Evolutionary conservation across 2,329 filamentous ascomycete genomes (phyloP).

Genomic region (Gyromitra esculenta): DNA sequence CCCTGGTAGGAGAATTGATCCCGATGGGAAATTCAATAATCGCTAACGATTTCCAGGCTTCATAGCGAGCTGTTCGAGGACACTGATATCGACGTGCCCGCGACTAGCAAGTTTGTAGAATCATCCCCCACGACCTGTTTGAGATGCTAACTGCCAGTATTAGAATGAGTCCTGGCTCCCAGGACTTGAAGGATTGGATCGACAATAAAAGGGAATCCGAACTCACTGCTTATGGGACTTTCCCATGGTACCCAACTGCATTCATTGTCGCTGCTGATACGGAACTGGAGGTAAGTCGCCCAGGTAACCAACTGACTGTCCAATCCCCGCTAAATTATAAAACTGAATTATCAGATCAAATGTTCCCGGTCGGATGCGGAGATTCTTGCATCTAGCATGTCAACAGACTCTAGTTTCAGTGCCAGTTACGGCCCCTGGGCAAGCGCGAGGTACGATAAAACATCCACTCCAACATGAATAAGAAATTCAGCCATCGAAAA

Average conservation of each 20-base stretch:
- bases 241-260: slow-evolving; percentile 43
- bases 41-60: slow-evolving; percentile 17
- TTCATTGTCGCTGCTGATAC: slow-evolving; percentile 47
- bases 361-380: neutral
- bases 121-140: neutral
- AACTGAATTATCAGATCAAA: no score
- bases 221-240: neutral
- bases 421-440: neutral
- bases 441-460: neutral
- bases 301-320: no score
- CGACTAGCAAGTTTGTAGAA: slow-evolving; percentile 14
- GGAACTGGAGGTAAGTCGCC: slow-evolving; percentile 32
- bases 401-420: neutral
- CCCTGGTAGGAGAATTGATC: neutral
- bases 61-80: slow-evolving; percentile 47
- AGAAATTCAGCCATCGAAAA: neutral
- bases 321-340: no score
- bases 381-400: neutral
- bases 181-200: neutral
- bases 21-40: neutral
- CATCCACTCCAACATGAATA: neutral
- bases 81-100: slow-evolving; percentile 25
- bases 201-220: neutral
- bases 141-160: neutral
- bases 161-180: neutral